A percentile compares a stretch with the other conserved stretches of the same genome.
phyloP scores from a whole-genome alignment of 768 basidiomycete species.

The Sarcodon sp. region DNA sequence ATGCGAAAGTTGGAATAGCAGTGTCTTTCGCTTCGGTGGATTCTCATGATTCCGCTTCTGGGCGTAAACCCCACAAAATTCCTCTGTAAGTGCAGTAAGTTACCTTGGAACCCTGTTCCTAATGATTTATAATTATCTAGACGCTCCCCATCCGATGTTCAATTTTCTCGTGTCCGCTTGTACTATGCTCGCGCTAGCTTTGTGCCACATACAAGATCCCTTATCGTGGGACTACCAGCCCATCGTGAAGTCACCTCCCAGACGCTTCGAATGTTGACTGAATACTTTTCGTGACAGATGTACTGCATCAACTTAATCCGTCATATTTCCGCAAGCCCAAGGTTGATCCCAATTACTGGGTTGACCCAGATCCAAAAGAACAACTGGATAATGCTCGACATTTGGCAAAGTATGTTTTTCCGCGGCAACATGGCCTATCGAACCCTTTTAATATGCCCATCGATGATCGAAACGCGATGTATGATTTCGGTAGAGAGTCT shows the following conservation, averaged over 20 bases:
- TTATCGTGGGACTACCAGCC: conserved; percentile 54
- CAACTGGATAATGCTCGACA: conserved; percentile 43
- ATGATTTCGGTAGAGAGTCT: conserved; percentile 47
- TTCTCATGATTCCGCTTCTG: too few relatives aligned
- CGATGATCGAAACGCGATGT: conserved; percentile 19
- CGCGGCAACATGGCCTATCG: conserved; percentile 58
- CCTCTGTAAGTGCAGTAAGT: too few relatives aligned
- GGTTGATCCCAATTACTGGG: conserved; percentile 15
- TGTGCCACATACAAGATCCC: conserved; percentile 32
- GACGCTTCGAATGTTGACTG: too few relatives aligned
- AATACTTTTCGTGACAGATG: conserved; percentile 28
- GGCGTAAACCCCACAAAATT: too few relatives aligned
- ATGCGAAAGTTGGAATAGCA: too few relatives aligned
- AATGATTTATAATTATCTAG: too few relatives aligned
- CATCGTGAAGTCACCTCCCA: conserved; percentile 34
- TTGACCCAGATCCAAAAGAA: conserved; percentile 31
- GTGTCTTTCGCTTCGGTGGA: too few relatives aligned
- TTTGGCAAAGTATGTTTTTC: conserved; percentile 76
- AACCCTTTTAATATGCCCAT: conserved; percentile 35
- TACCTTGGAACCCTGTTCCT: too few relatives aligned
- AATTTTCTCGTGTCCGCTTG: conserved; percentile 39
- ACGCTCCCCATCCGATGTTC: conserved; percentile 23
- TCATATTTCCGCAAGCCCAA: conserved; percentile 23
- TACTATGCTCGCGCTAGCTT: conserved; percentile 56
- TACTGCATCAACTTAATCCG: conserved; percentile 45